A percentile compares a stretch with the other conserved stretches of the same genome.
Evolutionary conservation across 202 grass and related monocot genomes (phyloP).

Genomic region (Brachypodium distachyon): DNA sequence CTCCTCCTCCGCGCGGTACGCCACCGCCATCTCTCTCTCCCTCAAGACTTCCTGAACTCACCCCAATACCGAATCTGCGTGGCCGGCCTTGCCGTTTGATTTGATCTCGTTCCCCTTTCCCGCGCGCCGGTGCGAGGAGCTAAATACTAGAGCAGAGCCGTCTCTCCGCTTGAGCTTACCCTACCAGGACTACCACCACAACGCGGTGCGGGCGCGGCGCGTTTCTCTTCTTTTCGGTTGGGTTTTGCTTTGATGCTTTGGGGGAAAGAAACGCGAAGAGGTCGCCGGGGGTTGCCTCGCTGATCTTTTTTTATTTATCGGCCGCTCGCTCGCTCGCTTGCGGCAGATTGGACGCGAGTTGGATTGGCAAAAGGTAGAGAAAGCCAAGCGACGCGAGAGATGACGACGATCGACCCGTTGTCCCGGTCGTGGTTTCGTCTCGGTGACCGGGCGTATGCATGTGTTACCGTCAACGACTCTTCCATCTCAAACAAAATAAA

Average conservation of each 20-base stretch:
- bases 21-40: neutral
- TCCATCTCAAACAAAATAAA: neutral
- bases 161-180: neutral
- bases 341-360: neutral
- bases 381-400: neutral
- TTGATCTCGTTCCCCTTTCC: neutral
- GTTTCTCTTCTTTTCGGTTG: conserved; percentile 13
- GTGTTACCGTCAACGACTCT: neutral
- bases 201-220: conserved; percentile 10
- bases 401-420: neutral
- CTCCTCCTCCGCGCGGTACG: conserved; percentile 79
- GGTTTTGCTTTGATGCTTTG: neutral
- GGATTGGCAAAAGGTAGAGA: neutral
- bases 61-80: neutral
- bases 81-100: neutral
- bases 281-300: conserved; percentile 11
- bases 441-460: neutral
- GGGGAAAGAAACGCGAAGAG: neutral
- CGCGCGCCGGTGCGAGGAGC: neutral
- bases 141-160: neutral
- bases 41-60: no score
- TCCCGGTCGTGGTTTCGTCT: neutral
- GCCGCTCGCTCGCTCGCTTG: neutral
- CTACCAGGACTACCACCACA: neutral
- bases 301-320: neutral